Percentiles rank a stretch among this genome's conserved stretches.
Evolutionary conservation across 805 yeast genomes (phyloP).

Genomic region (Teunomyces lycoperdinae): DNA sequence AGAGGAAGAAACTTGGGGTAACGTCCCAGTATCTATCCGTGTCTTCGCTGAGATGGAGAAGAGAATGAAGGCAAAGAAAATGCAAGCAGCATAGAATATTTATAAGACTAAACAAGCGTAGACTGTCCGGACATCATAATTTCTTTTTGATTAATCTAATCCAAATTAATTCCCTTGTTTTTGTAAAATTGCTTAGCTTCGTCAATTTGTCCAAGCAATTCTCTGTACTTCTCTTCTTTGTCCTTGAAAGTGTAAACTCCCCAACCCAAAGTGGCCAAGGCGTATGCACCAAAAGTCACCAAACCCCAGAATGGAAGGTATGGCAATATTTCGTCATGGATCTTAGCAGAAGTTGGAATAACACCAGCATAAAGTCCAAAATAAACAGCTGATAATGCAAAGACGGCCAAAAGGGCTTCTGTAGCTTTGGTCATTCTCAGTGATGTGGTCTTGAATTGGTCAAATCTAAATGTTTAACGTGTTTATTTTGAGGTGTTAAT

Average conservation of each 20-base stretch:
- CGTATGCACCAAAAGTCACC: constrained; percentile 66
- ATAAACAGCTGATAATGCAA: constrained; percentile 51
- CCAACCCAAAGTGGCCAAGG: constrained; percentile 65
- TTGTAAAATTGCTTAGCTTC: constrained; percentile 61
- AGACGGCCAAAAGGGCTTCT: constrained; percentile 49
- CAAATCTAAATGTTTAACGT: constrained; percentile 4
- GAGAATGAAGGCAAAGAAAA: constrained; percentile 45
- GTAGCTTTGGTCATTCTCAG: constrained; percentile 62
- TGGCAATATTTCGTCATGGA: constrained; percentile 57
- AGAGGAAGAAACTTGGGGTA: constrained; percentile 34
- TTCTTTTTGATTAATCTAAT: constrained; percentile 13
- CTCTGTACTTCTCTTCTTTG: constrained; percentile 64
- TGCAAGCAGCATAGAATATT: constrained; percentile 1
- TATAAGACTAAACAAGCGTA: neutral
- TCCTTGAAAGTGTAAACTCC: constrained; percentile 69
- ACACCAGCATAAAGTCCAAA: constrained; percentile 49
- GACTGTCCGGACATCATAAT: constrained; percentile 1
- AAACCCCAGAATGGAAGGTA: constrained; percentile 69
- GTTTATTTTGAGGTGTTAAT: constrained; percentile 1
- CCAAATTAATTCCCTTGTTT: constrained; percentile 54
- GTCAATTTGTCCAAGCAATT: constrained; percentile 54
- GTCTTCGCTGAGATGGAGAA: constrained; percentile 86
- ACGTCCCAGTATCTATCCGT: constrained; percentile 70
- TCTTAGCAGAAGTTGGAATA: constrained; percentile 49
- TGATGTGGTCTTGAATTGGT: neutral